These are phyloP conservation scores for Lepidium aucheri DNA, from an alignment of 345 rosid genomes.

Conservation along the genomic window DNA sequence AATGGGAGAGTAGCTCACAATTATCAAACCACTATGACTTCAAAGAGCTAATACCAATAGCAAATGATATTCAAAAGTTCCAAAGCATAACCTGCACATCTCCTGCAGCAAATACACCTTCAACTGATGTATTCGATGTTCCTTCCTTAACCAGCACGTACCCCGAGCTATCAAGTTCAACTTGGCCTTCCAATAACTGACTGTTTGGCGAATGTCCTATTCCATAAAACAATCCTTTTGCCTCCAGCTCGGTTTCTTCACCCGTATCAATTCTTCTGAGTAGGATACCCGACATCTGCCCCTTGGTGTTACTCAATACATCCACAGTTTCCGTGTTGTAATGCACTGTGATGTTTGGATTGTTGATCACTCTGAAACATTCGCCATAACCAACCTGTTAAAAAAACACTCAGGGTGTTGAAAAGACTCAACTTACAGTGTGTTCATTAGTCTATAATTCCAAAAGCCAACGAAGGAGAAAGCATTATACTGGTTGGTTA, in stretches of 20 bases:
- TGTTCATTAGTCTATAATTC: constrained; percentile 60
- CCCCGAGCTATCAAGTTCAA: constrained; percentile 73
- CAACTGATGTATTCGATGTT: constrained; percentile 69
- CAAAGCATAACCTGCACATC: constrained; percentile 75
- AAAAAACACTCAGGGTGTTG: constrained; percentile 99
- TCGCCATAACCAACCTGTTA: constrained; percentile 99
- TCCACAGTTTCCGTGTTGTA: constrained; percentile 83
- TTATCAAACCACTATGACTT: constrained; percentile 14
- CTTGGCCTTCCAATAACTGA: constrained; percentile 88
- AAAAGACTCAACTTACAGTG: constrained; percentile 70
- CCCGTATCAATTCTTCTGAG: constrained; percentile 65
- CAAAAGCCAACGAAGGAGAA: constrained; percentile 22
- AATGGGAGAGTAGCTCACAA: not conserved
- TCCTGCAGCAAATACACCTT: constrained; percentile 97
- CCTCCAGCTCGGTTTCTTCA: constrained; percentile 78
- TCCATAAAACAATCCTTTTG: constrained; percentile 95
- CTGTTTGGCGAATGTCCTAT: constrained; percentile 97
- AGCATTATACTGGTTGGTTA: not conserved
- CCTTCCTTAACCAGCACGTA: constrained; percentile 77
- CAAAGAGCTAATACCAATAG: not conserved
- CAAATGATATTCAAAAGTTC: not conserved
- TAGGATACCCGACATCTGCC: constrained; percentile 88
- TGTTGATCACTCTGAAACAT: constrained; percentile 99
- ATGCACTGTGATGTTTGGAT: constrained; percentile 89
- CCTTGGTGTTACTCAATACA: constrained; percentile 78